Percentiles rank a stretch among this genome's conserved stretches.
Evolutionary conservation across 345 rosid genomes (phyloP).

Genomic region (Ricinus communis): DNA sequence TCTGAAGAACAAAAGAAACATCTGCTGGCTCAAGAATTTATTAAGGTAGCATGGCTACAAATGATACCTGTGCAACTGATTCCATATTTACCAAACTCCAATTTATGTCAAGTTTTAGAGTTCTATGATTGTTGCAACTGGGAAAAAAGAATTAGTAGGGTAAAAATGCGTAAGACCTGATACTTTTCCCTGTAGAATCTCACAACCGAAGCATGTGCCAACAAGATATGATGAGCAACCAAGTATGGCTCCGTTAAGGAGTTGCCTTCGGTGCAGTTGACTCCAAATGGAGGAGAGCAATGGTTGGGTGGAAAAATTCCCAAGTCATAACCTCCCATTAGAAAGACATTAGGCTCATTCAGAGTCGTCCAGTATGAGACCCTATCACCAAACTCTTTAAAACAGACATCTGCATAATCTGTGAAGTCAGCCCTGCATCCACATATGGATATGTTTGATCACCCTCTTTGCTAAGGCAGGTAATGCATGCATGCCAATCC

Average conservation of each 20-base stretch:
- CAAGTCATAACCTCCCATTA: conserved; percentile 27
- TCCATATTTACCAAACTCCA: background rate
- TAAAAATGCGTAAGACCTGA: conserved; percentile 40
- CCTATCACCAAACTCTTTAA: conserved; percentile 69
- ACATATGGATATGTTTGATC: background rate
- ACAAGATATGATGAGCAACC: conserved; percentile 55
- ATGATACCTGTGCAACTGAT: too few relatives aligned
- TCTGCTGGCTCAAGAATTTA: background rate
- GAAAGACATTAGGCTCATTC: conserved; percentile 57
- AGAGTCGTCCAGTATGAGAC: conserved; percentile 64
- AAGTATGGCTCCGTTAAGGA: conserved; percentile 67
- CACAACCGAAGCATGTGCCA: conserved; percentile 73
- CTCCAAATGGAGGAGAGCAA: conserved; percentile 38
- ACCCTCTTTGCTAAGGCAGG: background rate
- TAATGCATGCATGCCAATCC: too few relatives aligned
- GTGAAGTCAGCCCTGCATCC: conserved; percentile 74
- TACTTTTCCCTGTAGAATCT: conserved; percentile 52
- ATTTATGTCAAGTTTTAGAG: background rate
- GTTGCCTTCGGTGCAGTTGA: conserved; percentile 46
- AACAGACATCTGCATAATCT: conserved; percentile 69
- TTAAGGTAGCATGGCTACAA: background rate
- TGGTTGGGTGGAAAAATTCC: conserved; percentile 40
- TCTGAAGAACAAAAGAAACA: background rate
- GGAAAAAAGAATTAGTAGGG: too few relatives aligned
- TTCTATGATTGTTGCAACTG: too few relatives aligned